phyloP scores from a whole-genome alignment of 495 filamentous ascomycete genomes.

The Trichocladium uniseriatum region DNA sequence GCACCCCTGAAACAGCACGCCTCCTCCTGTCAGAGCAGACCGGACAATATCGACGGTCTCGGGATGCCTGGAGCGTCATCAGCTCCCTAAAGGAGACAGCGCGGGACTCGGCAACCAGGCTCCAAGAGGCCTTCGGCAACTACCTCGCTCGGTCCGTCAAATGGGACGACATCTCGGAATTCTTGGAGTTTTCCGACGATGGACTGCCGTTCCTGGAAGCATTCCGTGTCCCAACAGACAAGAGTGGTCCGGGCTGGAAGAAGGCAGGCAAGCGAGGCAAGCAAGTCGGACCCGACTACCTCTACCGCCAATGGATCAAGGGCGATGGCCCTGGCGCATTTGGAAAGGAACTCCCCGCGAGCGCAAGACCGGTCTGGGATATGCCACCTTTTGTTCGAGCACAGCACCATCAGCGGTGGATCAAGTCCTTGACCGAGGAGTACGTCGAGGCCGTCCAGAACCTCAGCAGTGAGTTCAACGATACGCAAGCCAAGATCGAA shows the following conservation, averaged over 20 bases:
- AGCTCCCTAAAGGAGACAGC: conserved; percentile 28
- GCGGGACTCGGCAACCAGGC: conserved; percentile 3
- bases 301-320: conserved; percentile 48
- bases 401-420: conserved; percentile 39
- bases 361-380: conserved; percentile 42
- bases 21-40: conserved; percentile 43
- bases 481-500: conserved; percentile 31
- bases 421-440: conserved; percentile 40
- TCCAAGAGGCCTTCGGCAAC: conserved; percentile 9
- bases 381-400: conserved; percentile 35
- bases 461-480: conserved; percentile 35
- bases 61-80: conserved; percentile 33
- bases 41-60: conserved; percentile 17
- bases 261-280: conserved; percentile 35
- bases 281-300: conserved; percentile 38
- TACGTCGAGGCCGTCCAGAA: conserved; percentile 31
- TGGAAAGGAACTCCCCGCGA: conserved; percentile 15
- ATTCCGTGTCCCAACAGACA: conserved; percentile 37
- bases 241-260: conserved; percentile 32
- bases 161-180: conserved; percentile 44
- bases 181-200: conserved; percentile 51
- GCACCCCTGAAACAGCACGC: conserved; percentile 37
- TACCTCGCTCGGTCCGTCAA: neutral
- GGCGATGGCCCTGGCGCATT: conserved; percentile 43
- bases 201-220: conserved; percentile 49